Evolutionary conservation across 345 rosid species (phyloP), one percentile per base, ranked within the genome.

Genomic region (Cardiospermum halicacabum): DNA sequence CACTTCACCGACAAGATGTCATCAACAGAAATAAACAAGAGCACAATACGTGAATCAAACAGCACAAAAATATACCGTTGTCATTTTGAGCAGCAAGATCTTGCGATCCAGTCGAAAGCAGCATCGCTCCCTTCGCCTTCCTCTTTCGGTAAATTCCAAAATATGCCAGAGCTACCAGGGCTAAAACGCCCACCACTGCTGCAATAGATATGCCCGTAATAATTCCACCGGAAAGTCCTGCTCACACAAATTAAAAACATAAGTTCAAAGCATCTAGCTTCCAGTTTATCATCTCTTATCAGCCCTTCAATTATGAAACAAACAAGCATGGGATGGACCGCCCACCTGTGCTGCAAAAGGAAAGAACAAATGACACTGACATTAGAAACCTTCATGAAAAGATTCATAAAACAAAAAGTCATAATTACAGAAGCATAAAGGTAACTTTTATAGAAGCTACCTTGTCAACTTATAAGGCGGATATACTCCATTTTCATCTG

Each of bases 141-240:
- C 71, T 85, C 82, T 80, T 88, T 64, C 80, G 71, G 76, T 79
- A 82, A 63, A 67, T 60, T 74, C 74, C 75, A 56, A 67, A 40
- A 36, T 80, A 87, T 8, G 81, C 1, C 51, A 75, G 40, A 28
- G 65, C 76, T 21, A 76, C 89, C 37, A 81, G 25, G 28, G 86
- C 78, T 50, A 76, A 51, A 56, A 82, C 57, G 45, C 24, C 79
- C 27, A 69, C 78, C 47, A 77, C 73, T 47, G 68, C 88, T 65
- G 78, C 96, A 31, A 82, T 18, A 32, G 74, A 69, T 62, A 94
- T 85, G 71, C 89, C 91, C 59, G 80, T 89, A 50, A 91, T 81
- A 69, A 31, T 77, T 72, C 96, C 96, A 64, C 68, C 81, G 16
- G 79, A 65, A 42, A 80, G 22, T 68, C 95, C 92, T 88, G 87